Percentiles rank a stretch among this genome's conserved stretches.
Evolutionary conservation across 1,284 basidiomycete species (phyloP).

Genomic region (Austroboletus novae-zelandiae): DNA sequence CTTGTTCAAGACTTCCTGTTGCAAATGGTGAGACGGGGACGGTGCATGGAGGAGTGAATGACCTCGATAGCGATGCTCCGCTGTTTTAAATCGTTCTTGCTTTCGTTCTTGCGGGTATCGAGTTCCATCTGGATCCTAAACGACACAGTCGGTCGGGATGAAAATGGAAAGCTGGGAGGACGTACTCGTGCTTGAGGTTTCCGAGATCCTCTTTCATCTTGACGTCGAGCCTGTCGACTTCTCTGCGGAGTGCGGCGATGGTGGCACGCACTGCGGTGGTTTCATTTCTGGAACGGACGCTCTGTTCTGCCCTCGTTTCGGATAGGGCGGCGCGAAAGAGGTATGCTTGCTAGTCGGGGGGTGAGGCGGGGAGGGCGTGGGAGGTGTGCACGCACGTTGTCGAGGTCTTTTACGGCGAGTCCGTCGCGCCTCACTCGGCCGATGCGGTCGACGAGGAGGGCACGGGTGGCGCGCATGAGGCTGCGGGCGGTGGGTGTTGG

Average conservation of each 20-base stretch:
- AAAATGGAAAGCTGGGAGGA: slow-evolving; percentile 15
- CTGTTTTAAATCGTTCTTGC: slow-evolving; percentile 83
- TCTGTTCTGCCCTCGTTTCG: slow-evolving; percentile 87
- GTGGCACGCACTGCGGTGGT: slow-evolving; percentile 76
- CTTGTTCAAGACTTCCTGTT: slow-evolving; percentile 79
- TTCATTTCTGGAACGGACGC: slow-evolving; percentile 83
- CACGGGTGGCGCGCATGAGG: slow-evolving; percentile 86
- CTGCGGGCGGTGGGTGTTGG: slow-evolving; percentile 66
- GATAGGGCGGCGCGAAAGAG: slow-evolving; percentile 92
- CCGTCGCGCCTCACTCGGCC: slow-evolving; percentile 74
- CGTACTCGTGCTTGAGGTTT: slow-evolving; percentile 88
- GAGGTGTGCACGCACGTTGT: slow-evolving; percentile 66
- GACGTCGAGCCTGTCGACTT: slow-evolving; percentile 84
- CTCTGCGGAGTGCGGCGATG: slow-evolving; percentile 76
- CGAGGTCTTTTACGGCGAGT: slow-evolving; percentile 81
- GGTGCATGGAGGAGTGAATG: neutral
- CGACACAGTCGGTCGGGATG: neutral
- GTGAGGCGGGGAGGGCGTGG: neutral
- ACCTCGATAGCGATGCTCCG: slow-evolving; percentile 92
- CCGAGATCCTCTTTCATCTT: slow-evolving; percentile 95
- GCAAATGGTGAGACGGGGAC: slow-evolving; percentile 5
- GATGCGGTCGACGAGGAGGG: slow-evolving; percentile 74
- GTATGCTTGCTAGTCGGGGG: slow-evolving; percentile 78
- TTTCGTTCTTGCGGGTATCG: slow-evolving; percentile 91
- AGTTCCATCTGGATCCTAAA: slow-evolving; percentile 91